phyloP scores from a whole-genome alignment of 1,284 basidiomycete species.

The Anthracocystis panici-leucophaei region DNA sequence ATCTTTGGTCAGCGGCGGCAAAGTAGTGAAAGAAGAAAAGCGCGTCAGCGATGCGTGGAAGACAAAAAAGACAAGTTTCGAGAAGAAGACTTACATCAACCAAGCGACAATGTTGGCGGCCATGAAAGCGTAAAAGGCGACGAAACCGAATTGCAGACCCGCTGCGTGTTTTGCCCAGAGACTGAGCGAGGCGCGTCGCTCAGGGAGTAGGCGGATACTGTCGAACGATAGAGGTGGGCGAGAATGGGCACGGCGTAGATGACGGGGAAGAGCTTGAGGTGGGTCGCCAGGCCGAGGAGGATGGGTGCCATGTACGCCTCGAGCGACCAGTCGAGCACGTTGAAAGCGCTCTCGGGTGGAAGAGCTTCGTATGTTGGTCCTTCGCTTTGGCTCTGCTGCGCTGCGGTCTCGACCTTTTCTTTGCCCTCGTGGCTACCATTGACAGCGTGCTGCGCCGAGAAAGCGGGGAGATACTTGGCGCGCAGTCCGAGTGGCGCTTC shows the following conservation, averaged over 20 bases:
- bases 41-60: constrained; percentile 5
- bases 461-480: constrained; percentile 16
- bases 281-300: constrained; percentile 59
- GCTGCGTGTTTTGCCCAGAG: constrained; percentile 59
- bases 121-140: constrained; percentile 80
- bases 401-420: neutral
- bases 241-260: constrained; percentile 87
- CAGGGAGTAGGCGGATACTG: constrained; percentile 36
- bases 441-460: constrained; percentile 4
- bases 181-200: constrained; percentile 22
- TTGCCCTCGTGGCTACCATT: neutral
- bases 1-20: constrained; percentile 66
- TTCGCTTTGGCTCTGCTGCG: neutral
- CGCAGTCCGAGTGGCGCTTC: constrained; percentile 46
- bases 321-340: constrained; percentile 50
- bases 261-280: constrained; percentile 78
- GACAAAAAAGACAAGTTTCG: neutral
- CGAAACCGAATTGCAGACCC: constrained; percentile 77
- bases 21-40: constrained; percentile 71
- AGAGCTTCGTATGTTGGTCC: constrained; percentile 27
- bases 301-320: constrained; percentile 54
- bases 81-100: constrained; percentile 22
- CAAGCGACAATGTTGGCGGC: constrained; percentile 74
- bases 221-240: constrained; percentile 73
- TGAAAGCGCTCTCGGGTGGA: constrained; percentile 45